Evolutionary conservation across 1,139 yeast genomes (phyloP), one percentile per base, ranked within the genome.

Genomic region (Yamadazyma conglobata): DNA sequence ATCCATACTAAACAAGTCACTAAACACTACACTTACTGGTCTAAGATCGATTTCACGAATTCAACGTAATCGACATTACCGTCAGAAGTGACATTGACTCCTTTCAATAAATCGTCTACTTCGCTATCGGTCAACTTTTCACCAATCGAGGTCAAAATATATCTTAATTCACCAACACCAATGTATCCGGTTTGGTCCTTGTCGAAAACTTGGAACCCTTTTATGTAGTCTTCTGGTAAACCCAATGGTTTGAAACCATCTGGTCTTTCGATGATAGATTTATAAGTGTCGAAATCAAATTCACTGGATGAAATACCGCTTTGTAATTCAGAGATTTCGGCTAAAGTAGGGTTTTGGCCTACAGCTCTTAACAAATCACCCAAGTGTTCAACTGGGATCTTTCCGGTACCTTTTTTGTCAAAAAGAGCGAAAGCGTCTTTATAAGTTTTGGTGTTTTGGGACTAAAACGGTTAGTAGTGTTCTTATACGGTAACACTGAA

Each of bases 141-240:
- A 36, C 97, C 97, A 48, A 89, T 79, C 9, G 95, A 82, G 15
- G 96, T 89, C 57, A 91, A 71, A 56, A 91, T 87, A 61, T 91
- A 91, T 58, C 95, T 78, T 50, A 91, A 75, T 61, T 93, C 97
- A 37, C 99, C 99, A 27, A 91, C 95, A 23, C 97, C 95, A 49
- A 91, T 91, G 64, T 81, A 83, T 6, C 99, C 99, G 13, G 96
- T 83, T 44, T 83, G 79, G 44, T 88, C 95, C 67, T 89, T 93
- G 65, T 91, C 99, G 46, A 91, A 91, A 8, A 91, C 96, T 64
- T 91, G 97, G 76, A 91, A 91, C 1, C 97, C 98, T 53, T 93
- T 85, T 52, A 91, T 79, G 61, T 91, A 91, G 59, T 91, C 99
- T 55, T 91, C 98, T 15, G 95, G 91, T 48, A 83, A 84, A n/a